Conservation (phyloP, 2,329 filamentous ascomycete species). For the Scedosporium minutisporum region DNA sequence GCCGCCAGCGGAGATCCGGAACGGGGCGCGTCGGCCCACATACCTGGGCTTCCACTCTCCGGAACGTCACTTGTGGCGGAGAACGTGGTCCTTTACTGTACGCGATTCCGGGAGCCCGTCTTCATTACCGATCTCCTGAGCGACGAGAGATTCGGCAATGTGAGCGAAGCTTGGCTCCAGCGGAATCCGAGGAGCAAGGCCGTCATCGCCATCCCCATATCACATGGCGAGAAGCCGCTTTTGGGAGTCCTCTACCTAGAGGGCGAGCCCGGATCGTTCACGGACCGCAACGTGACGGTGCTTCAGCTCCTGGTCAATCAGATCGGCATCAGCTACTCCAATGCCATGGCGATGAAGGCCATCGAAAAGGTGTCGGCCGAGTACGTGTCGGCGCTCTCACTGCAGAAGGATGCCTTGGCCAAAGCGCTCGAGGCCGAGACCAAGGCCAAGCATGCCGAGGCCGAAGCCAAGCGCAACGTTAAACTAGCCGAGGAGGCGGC, state of each 20-base stretch:
- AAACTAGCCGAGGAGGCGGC: constrained; percentile 75
- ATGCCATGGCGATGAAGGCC: constrained; percentile 57
- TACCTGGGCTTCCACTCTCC: constrained; percentile 53
- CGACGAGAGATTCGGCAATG: constrained; percentile 71
- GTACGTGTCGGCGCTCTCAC: constrained; percentile 67
- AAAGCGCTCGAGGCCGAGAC: constrained; percentile 65
- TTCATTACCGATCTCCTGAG: constrained; percentile 64
- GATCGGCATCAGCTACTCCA: constrained; percentile 63
- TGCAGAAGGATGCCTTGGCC: constrained; percentile 64
- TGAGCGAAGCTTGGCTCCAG: constrained; percentile 58
- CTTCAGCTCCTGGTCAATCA: constrained; percentile 67
- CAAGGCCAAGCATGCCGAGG: constrained; percentile 68
- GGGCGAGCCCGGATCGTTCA: constrained; percentile 65
- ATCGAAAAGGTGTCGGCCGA: constrained; percentile 70
- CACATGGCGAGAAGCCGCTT: constrained; percentile 60
- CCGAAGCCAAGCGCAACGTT: constrained; percentile 68
- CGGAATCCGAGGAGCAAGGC: constrained; percentile 61
- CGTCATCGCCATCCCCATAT: constrained; percentile 71
- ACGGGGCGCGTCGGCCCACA: constrained; percentile 55
- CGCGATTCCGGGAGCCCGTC: constrained; percentile 65
- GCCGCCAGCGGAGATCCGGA: constrained; percentile 67
- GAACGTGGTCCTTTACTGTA: constrained; percentile 67
- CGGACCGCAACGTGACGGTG: constrained; percentile 60
- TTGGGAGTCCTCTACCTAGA: constrained; percentile 70
- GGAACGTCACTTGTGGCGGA: constrained; percentile 62